Evolutionary conservation across 768 basidiomycete genomes (phyloP), one percentile per base, ranked within the genome.

Genomic region (Rhizopogon roseolus): DNA sequence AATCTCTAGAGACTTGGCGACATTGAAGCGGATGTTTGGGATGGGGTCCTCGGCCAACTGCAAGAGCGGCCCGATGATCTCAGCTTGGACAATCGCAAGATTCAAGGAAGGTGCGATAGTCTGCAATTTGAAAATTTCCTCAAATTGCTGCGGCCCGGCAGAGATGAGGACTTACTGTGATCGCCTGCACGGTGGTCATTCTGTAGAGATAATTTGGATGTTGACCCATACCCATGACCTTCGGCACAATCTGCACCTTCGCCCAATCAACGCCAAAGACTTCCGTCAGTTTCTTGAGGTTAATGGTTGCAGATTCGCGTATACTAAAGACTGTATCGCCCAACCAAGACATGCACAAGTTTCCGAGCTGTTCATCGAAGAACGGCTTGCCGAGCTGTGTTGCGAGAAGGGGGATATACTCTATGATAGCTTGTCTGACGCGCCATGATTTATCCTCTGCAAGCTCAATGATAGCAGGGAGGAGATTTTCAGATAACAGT

Each of bases 381-480:
- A 98, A 98, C 27, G 87, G 78, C 62, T 92, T 92, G 51, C 97
- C 97, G 53, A 99, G 81, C 68, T 99, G 97, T n/a, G 88, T 94
- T 41, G 97, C 95, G 43, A 99, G 87, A 19, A 98, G 82, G n/a
- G 97, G 97, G 62, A 99, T 90, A 74, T 99, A 98, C 72, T 98
- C 97, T 71, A 99, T 99, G 75, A 99, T 98, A 7, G 97, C 97
- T 71, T 99, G 97, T 61, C 97, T 88, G 17, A 99, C 96, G 28
- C 97, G 89, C 97, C 97, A 99, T 56, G 97, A 97, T 69, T 98
- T 99, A 77, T 99, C 97, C 71, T 98, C 96, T 7, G 97, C 97
- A 34, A 99, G 79, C 66, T 98, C 92, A 57, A 98, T 90, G 60
- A 99, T 98, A 37, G 97, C 97, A 8, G 97, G 97, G 29, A 99